These are phyloP conservation scores for Porcisia deanei DNA, from an alignment of 208 protist species.

Conservation along the genomic window DNA sequence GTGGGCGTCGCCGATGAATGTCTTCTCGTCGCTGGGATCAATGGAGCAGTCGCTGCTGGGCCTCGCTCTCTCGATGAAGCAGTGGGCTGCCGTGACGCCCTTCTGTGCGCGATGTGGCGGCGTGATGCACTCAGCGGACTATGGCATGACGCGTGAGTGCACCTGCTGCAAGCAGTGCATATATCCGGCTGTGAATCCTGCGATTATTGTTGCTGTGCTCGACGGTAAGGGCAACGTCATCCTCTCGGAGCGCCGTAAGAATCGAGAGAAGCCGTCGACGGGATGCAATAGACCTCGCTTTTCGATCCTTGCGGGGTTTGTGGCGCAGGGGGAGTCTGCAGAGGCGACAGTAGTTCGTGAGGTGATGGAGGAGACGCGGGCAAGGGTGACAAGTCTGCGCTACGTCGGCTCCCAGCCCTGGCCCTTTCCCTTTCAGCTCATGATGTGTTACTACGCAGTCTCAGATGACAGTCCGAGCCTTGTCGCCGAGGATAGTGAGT, in stretches of 20 bases:
- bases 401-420: constrained; percentile 67
- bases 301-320: constrained; percentile 52
- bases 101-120: constrained; percentile 47
- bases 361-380: constrained; percentile 60
- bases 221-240: constrained; percentile 53
- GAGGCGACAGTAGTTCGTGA: constrained; percentile 57
- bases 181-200: constrained; percentile 38
- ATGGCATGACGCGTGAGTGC: constrained; percentile 28
- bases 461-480: constrained; percentile 34
- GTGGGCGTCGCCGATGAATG: constrained; percentile 15
- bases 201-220: constrained; percentile 56
- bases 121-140: constrained; percentile 17
- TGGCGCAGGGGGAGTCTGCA: constrained; percentile 50
- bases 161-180: constrained; percentile 29
- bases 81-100: constrained; percentile 30
- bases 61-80: constrained; percentile 38
- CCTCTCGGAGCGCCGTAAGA: constrained; percentile 33
- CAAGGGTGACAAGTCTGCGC: constrained; percentile 34
- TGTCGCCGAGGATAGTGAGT: constrained; percentile 31
- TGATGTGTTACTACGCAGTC: constrained; percentile 61
- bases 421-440: constrained; percentile 45
- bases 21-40: constrained; percentile 16
- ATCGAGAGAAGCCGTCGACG: not conserved
- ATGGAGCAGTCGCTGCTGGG: constrained; percentile 31
- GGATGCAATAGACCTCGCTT: constrained; percentile 13